Conservation (phyloP, 2,329 filamentous ascomycete species). For the Zalaria obscura region DNA sequence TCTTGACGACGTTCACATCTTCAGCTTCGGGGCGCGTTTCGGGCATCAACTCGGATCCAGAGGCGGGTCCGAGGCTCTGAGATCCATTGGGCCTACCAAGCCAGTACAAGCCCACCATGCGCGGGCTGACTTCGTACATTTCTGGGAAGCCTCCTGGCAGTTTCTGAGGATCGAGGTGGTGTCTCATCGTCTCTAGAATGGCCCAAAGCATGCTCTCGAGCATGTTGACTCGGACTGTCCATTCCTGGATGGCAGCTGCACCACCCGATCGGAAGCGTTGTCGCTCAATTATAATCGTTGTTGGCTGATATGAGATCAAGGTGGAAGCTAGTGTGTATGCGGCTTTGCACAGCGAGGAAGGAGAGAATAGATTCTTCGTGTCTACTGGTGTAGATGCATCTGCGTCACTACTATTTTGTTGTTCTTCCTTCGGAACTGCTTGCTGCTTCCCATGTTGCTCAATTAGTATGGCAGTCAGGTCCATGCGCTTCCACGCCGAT, state of each 20-base stretch:
- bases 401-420: conserved; percentile 15
- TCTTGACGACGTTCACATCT: conserved; percentile 11
- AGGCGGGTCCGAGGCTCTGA: conserved; percentile 7
- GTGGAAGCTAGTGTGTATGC: conserved; percentile 41
- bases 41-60: neutral
- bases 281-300: conserved; percentile 56
- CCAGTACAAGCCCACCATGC: conserved; percentile 43
- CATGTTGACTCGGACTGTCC: conserved; percentile 71
- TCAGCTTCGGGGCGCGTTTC: neutral
- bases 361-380: conserved; percentile 18
- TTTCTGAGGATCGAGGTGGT: conserved; percentile 11
- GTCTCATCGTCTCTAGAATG: conserved; percentile 42
- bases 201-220: conserved; percentile 73
- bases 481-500: conserved; percentile 22
- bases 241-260: conserved; percentile 54
- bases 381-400: neutral
- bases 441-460: neutral
- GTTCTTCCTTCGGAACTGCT: neutral
- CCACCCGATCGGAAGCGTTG: conserved; percentile 53
- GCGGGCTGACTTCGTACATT: conserved; percentile 39
- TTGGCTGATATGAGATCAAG: conserved; percentile 42
- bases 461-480: conserved; percentile 9
- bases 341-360: conserved; percentile 36
- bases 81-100: conserved; percentile 17
- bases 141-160: conserved; percentile 10